These are phyloP conservation scores for Lipomyces chichibuensis DNA, from an alignment of 805 yeast species.

Conservation along the genomic window DNA sequence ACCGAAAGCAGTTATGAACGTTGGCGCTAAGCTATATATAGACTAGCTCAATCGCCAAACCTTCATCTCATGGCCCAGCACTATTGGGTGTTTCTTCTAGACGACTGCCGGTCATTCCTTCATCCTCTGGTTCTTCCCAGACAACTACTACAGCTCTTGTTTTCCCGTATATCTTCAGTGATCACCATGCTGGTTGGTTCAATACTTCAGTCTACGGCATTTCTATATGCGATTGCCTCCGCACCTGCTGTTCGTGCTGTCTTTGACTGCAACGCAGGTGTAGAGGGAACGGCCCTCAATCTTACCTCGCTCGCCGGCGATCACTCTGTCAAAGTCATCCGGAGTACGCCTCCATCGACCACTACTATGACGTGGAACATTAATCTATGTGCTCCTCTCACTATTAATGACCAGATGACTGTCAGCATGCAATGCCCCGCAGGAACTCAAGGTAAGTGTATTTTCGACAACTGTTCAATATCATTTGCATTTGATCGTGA, in stretches of 20 bases:
- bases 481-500: neutral
- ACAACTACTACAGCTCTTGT: too few relatives aligned
- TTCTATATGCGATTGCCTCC: constrained; percentile 12
- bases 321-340: constrained; percentile 48
- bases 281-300: constrained; percentile 44
- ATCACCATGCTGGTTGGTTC: neutral
- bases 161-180: neutral
- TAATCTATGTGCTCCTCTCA: constrained; percentile 66
- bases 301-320: constrained; percentile 56
- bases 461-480: neutral
- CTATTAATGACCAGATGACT: constrained; percentile 41
- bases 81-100: too few relatives aligned
- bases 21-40: too few relatives aligned
- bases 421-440: constrained; percentile 60
- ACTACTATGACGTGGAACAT: constrained; percentile 68
- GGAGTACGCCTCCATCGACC: constrained; percentile 78
- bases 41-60: too few relatives aligned
- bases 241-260: constrained; percentile 33
- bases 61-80: too few relatives aligned
- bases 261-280: constrained; percentile 39
- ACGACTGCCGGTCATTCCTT: too few relatives aligned
- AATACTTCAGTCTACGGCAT: constrained; percentile 9
- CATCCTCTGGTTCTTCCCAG: too few relatives aligned
- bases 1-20: too few relatives aligned
- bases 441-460: constrained; percentile 55